Evolutionary conservation across 768 basidiomycete genomes (phyloP), one percentile per base, ranked within the genome.

Genomic region (Rhodocollybia butyracea): DNA sequence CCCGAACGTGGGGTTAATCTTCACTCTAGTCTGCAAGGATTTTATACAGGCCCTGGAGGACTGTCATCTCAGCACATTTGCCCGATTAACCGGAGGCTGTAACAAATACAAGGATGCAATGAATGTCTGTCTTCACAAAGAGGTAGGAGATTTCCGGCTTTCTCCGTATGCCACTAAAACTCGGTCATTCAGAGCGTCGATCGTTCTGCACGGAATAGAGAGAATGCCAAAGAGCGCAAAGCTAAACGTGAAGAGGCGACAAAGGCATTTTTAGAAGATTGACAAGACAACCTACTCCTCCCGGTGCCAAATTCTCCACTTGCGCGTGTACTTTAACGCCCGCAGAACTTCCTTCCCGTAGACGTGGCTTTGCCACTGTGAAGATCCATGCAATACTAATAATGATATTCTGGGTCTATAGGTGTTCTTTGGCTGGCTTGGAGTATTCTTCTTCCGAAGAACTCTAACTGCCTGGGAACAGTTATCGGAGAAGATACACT

Each of bases 31-130:
- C 34, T 91, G 89, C 75, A 80, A 75, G 63, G 88, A 89, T 17
- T 85, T 91, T 64, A 88, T 91, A 53, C 72, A 89, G 60, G 89
- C 89, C 2, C 82, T 91, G 24, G 80, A 90, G 47, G 71, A 77
- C 45, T 91, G 89, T 64, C 89, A 91, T 63, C 65, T 73, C 19
- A 79, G 73, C 62, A 74, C 29, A 21, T 89, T 86, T 85, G 76
- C 78, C 24, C 81, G 82, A 59, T 77, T 86, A 58, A 80, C 83
- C 1, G 89, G 89, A 21, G 79, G 76, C 17, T 91, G 89, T 66
- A 91, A 91, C 63, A 71, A 64, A 55, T 75, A 78, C 50, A 91
- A 91, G 70, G 73, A 82, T 54, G 78, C 82, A 42, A 73, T 91
- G 61, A 89, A 88, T 63, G 71, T 74, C 52, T 91, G 89, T 71